phyloP scores from a whole-genome alignment of 1,139 yeast species.

The Geotrichum fermentans region DNA sequence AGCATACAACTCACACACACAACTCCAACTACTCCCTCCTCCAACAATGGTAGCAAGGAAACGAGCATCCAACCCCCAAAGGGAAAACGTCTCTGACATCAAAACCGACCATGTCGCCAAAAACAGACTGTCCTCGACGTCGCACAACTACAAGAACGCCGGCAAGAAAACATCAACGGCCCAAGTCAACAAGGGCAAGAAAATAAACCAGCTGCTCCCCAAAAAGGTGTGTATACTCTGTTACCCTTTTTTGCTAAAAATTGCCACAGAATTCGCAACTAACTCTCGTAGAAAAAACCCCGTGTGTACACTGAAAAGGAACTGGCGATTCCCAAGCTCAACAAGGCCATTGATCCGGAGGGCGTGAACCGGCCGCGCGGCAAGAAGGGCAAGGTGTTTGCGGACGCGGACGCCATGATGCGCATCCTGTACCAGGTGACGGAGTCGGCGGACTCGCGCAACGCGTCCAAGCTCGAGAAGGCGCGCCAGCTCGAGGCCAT shows the following conservation, averaged over 20 bases:
- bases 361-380: slow-evolving; percentile 67
- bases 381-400: slow-evolving; percentile 89
- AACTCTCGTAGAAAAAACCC: slow-evolving; percentile 42
- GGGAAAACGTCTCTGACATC: slow-evolving; percentile 24
- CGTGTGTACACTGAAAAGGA: slow-evolving; percentile 69
- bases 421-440: slow-evolving; percentile 76
- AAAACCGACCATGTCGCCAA: slow-evolving; percentile 23
- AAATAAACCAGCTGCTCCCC: slow-evolving; percentile 14
- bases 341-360: slow-evolving; percentile 82
- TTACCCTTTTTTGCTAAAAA: too few relatives aligned
- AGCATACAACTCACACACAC: background rate
- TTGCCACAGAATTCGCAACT: background rate
- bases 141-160: slow-evolving; percentile 29
- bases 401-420: slow-evolving; percentile 59
- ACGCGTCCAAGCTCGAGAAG: slow-evolving; percentile 86
- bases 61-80: slow-evolving; percentile 23
- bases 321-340: slow-evolving; percentile 69
- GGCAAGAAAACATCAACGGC: slow-evolving; percentile 16
- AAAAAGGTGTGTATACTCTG: slow-evolving; percentile 21
- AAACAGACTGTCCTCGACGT: slow-evolving; percentile 27
- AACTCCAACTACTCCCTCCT: background rate
- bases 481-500: slow-evolving; percentile 85
- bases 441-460: slow-evolving; percentile 72
- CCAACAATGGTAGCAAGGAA: slow-evolving; percentile 24
- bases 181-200: slow-evolving; percentile 21